Percentiles rank a stretch among this genome's conserved stretches.
These are phyloP conservation scores for Debaryomyces subglobosus DNA, from an alignment of 1,139 yeast genomes.

Conservation along the genomic window DNA sequence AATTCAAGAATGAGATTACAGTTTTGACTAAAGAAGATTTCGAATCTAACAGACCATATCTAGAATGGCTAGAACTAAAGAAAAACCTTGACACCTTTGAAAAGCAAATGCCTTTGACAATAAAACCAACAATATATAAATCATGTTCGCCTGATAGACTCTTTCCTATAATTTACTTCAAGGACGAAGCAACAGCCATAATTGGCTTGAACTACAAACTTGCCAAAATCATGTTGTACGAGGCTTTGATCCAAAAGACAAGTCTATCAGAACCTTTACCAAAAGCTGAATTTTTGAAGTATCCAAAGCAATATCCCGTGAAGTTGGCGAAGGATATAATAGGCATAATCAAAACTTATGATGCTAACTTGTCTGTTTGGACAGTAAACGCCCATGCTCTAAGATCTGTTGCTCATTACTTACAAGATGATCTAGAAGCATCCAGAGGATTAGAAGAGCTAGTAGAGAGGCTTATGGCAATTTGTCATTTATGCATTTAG, in stretches of 20 bases:
- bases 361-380: constrained; percentile 37
- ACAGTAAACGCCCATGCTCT: constrained; percentile 38
- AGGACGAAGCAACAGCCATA: constrained; percentile 41
- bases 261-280: constrained; percentile 20
- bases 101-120: constrained; percentile 27
- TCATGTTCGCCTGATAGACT: constrained; percentile 24
- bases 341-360: constrained; percentile 43
- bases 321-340: constrained; percentile 39
- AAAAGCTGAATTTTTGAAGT: constrained; percentile 24
- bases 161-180: constrained; percentile 36
- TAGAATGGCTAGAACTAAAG: constrained; percentile 34
- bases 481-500: constrained; percentile 25
- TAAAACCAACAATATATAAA: constrained; percentile 37
- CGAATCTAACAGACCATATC: constrained; percentile 23
- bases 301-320: constrained; percentile 29
- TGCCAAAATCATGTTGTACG: constrained; percentile 35
- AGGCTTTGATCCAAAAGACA: constrained; percentile 27
- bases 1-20: constrained; percentile 29
- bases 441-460: constrained; percentile 29
- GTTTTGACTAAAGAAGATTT: constrained; percentile 32
- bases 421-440: constrained; percentile 32
- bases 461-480: constrained; percentile 28
- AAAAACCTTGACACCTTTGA: constrained; percentile 33
- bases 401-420: constrained; percentile 32
- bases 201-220: constrained; percentile 35